Conservation (phyloP, 805 yeast species). For the Yamadazyma scolyti region DNA sequence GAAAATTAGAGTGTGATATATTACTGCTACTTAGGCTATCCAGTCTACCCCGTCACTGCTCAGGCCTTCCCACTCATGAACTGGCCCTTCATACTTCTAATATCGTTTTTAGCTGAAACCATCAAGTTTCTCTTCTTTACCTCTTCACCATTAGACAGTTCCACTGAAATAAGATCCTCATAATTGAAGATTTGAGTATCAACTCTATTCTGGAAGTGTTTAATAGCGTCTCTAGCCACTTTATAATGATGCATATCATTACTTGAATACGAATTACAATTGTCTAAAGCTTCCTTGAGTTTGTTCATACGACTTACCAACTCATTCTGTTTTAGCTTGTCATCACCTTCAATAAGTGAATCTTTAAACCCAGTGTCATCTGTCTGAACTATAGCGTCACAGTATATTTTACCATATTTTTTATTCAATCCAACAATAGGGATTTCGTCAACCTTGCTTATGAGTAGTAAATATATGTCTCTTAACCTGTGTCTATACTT, state of each 20-base stretch:
- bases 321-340: constrained; percentile 22
- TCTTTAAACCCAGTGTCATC: constrained; percentile 19
- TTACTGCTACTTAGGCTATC: neutral
- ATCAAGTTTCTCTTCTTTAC: constrained; percentile 25
- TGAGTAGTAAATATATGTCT: constrained; percentile 30
- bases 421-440: constrained; percentile 35
- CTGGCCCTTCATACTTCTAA: constrained; percentile 41
- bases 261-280: constrained; percentile 24
- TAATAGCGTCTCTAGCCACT: constrained; percentile 22
- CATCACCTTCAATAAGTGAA: constrained; percentile 16
- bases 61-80: constrained; percentile 40
- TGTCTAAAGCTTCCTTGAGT: constrained; percentile 17
- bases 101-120: constrained; percentile 31
- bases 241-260: constrained; percentile 32
- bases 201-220: constrained; percentile 32
- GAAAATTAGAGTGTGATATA: neutral
- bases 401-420: constrained; percentile 26
- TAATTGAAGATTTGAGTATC: constrained; percentile 33
- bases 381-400: constrained; percentile 39
- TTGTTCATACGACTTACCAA: constrained; percentile 20
- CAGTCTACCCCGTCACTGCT: no score
- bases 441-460: constrained; percentile 31
- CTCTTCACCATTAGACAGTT: constrained; percentile 7
- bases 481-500: constrained; percentile 27
- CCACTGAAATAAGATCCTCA: constrained; percentile 23